phyloP scores from a whole-genome alignment of 2,329 filamentous ascomycete species.

The Neofusicoccum umdonicola region DNA sequence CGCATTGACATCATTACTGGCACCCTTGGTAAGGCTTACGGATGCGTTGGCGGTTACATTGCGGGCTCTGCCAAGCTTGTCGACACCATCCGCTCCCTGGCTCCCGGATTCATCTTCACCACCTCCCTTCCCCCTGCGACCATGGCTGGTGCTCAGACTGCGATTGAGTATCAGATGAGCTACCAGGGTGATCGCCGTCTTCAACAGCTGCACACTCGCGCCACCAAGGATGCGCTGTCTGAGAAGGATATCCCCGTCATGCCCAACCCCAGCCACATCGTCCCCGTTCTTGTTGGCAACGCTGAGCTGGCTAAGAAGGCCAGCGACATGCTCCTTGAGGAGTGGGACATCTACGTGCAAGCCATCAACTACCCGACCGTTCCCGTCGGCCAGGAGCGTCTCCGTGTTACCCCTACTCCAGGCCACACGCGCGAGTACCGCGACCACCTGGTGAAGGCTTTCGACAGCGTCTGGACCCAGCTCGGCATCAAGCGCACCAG shows the following conservation, averaged over 20 bases:
- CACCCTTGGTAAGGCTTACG: slow-evolving; percentile 95
- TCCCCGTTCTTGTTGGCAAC: slow-evolving; percentile 90
- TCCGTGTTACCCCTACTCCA: slow-evolving; percentile 93
- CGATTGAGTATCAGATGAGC: slow-evolving; percentile 89
- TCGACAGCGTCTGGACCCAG: slow-evolving; percentile 85
- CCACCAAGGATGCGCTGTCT: slow-evolving; percentile 80
- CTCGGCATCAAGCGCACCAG: slow-evolving; percentile 89
- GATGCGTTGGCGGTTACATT: slow-evolving; percentile 96
- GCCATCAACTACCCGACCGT: slow-evolving; percentile 99
- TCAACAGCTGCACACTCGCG: slow-evolving; percentile 93
- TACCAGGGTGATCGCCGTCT: slow-evolving; percentile 84
- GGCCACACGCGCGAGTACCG: slow-evolving; percentile 84
- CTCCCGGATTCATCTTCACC: slow-evolving; percentile 98
- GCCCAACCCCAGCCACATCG: slow-evolving; percentile 94
- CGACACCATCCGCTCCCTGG: slow-evolving; percentile 89
- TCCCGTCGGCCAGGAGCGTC: slow-evolving; percentile 93
- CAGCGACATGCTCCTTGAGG: slow-evolving; percentile 84
- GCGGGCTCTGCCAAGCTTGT: slow-evolving; percentile 83
- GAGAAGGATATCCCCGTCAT: slow-evolving; percentile 90
- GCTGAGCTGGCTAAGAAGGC: slow-evolving; percentile 89
- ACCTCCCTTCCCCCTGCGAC: slow-evolving; percentile 93
- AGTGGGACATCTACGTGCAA: slow-evolving; percentile 95
- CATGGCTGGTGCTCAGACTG: slow-evolving; percentile 89
- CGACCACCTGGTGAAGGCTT: slow-evolving; percentile 76
- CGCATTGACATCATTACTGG: slow-evolving; percentile 97